Percentiles rank a stretch among this genome's conserved stretches.
Conservation (phyloP, 2,329 filamentous ascomycete genomes). For the Fusarium succisae region DNA sequence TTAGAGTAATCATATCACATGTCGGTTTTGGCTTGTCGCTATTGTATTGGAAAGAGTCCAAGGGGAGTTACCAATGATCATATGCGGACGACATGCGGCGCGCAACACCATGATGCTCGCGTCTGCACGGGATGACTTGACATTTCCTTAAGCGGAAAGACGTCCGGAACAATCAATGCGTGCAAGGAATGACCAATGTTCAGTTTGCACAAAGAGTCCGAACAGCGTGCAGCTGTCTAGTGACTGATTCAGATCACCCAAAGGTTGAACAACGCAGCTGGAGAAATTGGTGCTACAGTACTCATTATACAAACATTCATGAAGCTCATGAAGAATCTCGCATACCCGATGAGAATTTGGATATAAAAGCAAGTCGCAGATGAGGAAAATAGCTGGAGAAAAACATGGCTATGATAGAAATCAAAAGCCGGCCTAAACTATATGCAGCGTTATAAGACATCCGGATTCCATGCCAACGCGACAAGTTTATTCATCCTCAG, state of each 20-base stretch:
- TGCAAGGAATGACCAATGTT: not conserved
- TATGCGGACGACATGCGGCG: not conserved
- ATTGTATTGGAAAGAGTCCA: too few relatives aligned
- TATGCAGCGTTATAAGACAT: not conserved
- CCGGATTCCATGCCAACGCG: not conserved
- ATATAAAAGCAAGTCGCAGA: not conserved
- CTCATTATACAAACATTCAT: too few relatives aligned
- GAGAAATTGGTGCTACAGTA: fast-evolving
- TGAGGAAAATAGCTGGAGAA: too few relatives aligned
- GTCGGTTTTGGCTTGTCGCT: fast-evolving
- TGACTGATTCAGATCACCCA: too few relatives aligned
- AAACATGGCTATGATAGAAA: not conserved
- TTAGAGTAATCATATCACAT: not conserved
- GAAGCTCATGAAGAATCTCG: fast-evolving
- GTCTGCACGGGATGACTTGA: not conserved
- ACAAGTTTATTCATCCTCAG: not conserved
- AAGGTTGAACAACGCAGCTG: not conserved
- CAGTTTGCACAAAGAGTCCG: fast-evolving
- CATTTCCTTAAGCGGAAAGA: not conserved
- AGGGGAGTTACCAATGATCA: not conserved
- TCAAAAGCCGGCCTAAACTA: not conserved
- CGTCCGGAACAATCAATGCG: fast-evolving
- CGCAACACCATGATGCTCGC: not conserved
- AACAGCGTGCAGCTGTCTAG: not conserved
- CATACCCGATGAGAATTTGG: fast-evolving